Base-by-base conservation (phyloP, 1,284 basidiomycete genomes). In the Fomitiporia mediterranea region DNA sequence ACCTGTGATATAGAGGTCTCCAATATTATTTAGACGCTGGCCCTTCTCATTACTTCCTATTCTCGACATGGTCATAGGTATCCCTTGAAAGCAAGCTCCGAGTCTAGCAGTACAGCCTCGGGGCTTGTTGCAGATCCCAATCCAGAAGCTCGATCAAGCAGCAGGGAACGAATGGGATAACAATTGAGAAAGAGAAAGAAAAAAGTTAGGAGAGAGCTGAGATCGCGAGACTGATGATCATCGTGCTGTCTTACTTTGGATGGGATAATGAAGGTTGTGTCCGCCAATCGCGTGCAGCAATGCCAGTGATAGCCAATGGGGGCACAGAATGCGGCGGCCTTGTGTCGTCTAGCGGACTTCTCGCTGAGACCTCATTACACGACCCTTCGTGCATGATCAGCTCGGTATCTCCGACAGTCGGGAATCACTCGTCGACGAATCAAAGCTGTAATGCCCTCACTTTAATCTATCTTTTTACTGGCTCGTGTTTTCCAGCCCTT, bases 221-320 rank as follows among this genome's bases (percentile, higher is more conserved):
- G 27, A 46, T 46, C 43, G 43, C 25, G 43, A 25, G 25, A 30
- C 27, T 25, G 42, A 7, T 46, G 43, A 46, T 46, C 44, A 28
- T 28, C 44, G 44, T 46, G 44, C 44, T 30, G n/a, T 46, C 44
- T 46, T n/a, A 13, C n/a, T 46, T 46, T 27, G 44, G 44, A 30
- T 28, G 30, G 11, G 9, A 34, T 34, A 2, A 40, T 40, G 9
- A 17, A 40, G 9, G 15, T 2, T 19, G 39, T 19, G 1, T 8
- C 17, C 7, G 19, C 4, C 13, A 40, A 8, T 40, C 13, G 19
- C 39, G 8, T 40, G 8, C n/a, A 19, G 17, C 35, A 37, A 3
- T 11, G 8, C 39, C 39, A 19, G 8, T 19, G n/a, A 13, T 19
- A 19, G 19, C 19, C 39, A 21, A 40, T 21, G 39, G 8, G 13